phyloP scores from a whole-genome alignment of 2,329 filamentous ascomycete genomes.

The Chrysoporthe deuterocubensis region DNA sequence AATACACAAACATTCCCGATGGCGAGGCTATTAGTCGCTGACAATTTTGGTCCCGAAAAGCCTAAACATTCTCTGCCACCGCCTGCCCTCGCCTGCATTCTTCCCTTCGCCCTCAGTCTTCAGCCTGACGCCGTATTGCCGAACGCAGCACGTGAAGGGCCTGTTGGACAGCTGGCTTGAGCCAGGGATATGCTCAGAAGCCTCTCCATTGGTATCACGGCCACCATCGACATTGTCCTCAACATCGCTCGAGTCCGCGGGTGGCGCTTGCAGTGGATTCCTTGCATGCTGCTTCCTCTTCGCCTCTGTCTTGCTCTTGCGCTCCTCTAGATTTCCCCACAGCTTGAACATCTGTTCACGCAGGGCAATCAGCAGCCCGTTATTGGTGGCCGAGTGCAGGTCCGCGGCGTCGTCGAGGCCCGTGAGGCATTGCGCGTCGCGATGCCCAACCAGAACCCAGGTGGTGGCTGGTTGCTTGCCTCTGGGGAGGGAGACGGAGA shows the following conservation, averaged over 20 bases:
- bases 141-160: constrained; percentile 72
- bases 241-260: constrained; percentile 44
- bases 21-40: constrained; percentile 1
- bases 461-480: constrained; percentile 51
- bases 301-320: constrained; percentile 50
- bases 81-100: constrained; percentile 48
- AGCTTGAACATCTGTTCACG: constrained; percentile 74
- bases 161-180: constrained; percentile 49
- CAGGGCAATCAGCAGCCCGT: constrained; percentile 53
- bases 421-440: constrained; percentile 52
- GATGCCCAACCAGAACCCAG: constrained; percentile 71
- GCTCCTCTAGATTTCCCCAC: constrained; percentile 86
- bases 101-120: constrained; percentile 44
- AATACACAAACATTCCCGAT: neutral
- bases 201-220: constrained; percentile 28
- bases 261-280: constrained; percentile 36
- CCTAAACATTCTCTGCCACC: constrained; percentile 67
- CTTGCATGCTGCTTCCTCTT: constrained; percentile 27
- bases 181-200: constrained; percentile 22
- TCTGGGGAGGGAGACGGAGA: constrained; percentile 36
- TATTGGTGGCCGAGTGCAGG: constrained; percentile 54
- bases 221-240: constrained; percentile 33
- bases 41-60: constrained; percentile 67
- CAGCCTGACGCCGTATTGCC: constrained; percentile 68
- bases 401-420: constrained; percentile 56